phyloP scores from a whole-genome alignment of 495 filamentous ascomycete species.

The Thermothielavioides terrestris region DNA sequence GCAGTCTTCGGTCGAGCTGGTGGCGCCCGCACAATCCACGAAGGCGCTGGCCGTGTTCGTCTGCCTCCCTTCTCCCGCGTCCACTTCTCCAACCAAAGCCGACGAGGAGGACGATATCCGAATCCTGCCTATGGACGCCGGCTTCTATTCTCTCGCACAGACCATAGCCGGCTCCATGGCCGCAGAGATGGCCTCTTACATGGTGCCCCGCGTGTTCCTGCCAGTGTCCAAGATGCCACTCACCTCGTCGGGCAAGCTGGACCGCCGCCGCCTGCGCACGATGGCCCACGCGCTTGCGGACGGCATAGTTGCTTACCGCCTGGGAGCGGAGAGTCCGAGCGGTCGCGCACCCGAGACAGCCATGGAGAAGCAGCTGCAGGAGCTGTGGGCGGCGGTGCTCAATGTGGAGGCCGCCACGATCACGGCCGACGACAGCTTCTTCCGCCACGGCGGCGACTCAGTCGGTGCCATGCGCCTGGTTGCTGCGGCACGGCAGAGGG shows the following conservation, averaged over 20 bases:
- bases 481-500: conserved; percentile 42
- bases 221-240: conserved; percentile 43
- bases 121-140: conserved; percentile 10
- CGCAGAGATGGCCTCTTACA: conserved; percentile 30
- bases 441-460: conserved; percentile 60
- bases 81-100: background rate
- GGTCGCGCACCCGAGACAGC: conserved; percentile 5
- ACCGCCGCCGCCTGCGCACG: conserved; percentile 23
- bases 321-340: background rate
- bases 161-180: background rate
- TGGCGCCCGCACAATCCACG: background rate
- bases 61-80: background rate
- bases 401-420: conserved; percentile 27
- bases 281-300: conserved; percentile 4
- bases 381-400: conserved; percentile 26
- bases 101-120: background rate
- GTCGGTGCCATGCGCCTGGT: conserved; percentile 62
- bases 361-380: conserved; percentile 21
- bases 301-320: conserved; percentile 8
- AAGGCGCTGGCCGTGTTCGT: conserved; percentile 17
- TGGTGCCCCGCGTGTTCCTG: conserved; percentile 48
- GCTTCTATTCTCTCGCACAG: conserved; percentile 1
- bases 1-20: conserved; percentile 13
- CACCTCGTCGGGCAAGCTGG: conserved; percentile 45
- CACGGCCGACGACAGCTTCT: conserved; percentile 50